Base-by-base conservation (phyloP, 371 early-diverging fungal species). In the Mucor sp. region DNA sequence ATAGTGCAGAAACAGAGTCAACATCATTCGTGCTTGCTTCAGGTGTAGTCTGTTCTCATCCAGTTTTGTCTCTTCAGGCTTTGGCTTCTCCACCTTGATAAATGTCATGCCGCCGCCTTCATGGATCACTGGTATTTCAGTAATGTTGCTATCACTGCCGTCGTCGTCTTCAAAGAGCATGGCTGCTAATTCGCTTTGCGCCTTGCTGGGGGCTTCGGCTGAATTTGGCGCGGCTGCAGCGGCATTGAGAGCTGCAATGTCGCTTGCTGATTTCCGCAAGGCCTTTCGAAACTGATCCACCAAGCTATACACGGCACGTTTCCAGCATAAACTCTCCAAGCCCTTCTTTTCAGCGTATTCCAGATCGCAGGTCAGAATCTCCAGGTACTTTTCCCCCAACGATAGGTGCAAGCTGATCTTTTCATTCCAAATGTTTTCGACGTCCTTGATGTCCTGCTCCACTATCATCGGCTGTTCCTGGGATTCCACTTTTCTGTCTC, bases 241-340 rank as follows among this genome's bases (percentile, higher is more conserved):
- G n/a, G 43, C 32, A 17, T 11, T 53, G 27, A 43, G 23, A 41
- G 61, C 47, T 17, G 28, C 47, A 27, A 47, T 30, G 15, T 62
- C 17, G 3, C 25, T 39, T 1, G 63, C 25, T 14, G 75, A 66
- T 60, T 66, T 65, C 41, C 80, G 74, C 9, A 89, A 60, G 3
- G 87, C 81, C 2, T 70, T 67, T 37, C 90, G 84, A 50, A 88
- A 88, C 33, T 87, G 81, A 19, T 86, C 87, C 5, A 89, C 84
- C 41, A 88, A 66, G 1, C 86, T 82, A 58, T 89, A 88, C n/a
- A 88, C 75, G 32, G 86, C 88, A 28, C 82, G 72, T 55, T 87
- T 89, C 90, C 90, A 89, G 58, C 87, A 89, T 44, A 86, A 71
- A n/a, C 79, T 78, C 33, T 85, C 87, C 19, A 89, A 78, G 21